phyloP scores from a whole-genome alignment of 768 basidiomycete species.

The Suillus fuscotomentosus region DNA sequence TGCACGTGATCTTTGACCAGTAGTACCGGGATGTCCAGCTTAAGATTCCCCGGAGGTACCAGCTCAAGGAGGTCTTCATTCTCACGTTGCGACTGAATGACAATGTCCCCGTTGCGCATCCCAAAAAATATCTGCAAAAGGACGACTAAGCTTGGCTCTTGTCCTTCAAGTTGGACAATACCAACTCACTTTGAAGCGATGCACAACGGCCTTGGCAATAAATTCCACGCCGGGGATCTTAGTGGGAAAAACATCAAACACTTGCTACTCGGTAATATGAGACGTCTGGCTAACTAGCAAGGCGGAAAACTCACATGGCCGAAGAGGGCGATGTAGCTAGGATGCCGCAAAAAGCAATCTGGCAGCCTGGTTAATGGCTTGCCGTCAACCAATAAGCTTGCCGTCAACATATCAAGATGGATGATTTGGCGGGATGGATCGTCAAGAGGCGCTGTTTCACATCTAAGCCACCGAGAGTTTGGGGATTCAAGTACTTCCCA shows the following conservation, averaged over 20 bases:
- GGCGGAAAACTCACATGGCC: constrained; percentile 27
- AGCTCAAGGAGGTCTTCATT: constrained; percentile 11
- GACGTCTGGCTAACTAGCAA: neutral
- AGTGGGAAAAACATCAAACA: constrained; percentile 35
- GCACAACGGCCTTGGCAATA: constrained; percentile 22
- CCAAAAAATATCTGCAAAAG: neutral
- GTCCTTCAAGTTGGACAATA: neutral
- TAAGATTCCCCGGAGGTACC: constrained; percentile 15
- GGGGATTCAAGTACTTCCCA: constrained; percentile 24
- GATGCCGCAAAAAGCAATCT: constrained; percentile 26
- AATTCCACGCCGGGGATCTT: constrained; percentile 34
- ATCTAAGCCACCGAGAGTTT: constrained; percentile 29
- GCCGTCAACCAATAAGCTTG: constrained; percentile 41
- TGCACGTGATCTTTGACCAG: constrained; percentile 20
- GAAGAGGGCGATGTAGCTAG: constrained; percentile 36
- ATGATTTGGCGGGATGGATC: constrained; percentile 26
- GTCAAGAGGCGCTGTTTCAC: constrained; percentile 14
- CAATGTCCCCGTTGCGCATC: neutral
- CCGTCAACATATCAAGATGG: constrained; percentile 40
- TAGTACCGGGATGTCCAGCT: constrained; percentile 16
- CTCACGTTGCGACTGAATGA: constrained; percentile 1
- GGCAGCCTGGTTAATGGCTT: constrained; percentile 40
- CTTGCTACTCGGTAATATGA: constrained; percentile 12
- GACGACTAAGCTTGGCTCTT: neutral
- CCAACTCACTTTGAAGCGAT: constrained; percentile 19